Percentiles rank a stretch among this genome's conserved stretches.
phyloP scores from a whole-genome alignment of 352 stramenopile species.

The Phytophthora niederhauseri region DNA sequence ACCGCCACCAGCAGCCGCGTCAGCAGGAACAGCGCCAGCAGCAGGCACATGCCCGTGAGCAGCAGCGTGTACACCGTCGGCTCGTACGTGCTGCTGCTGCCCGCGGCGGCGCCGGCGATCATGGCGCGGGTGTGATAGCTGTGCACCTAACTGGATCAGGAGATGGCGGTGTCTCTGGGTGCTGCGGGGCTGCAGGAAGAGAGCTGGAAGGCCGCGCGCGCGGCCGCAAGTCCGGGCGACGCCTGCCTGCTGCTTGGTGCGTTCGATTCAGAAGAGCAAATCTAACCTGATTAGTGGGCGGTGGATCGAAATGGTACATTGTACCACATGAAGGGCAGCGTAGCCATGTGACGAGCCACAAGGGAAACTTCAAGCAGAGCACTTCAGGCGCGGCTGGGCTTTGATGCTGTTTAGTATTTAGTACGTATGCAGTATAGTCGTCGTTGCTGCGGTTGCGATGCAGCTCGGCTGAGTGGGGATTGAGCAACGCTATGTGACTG shows the following conservation, averaged over 20 bases:
- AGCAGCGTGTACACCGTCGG: constrained; percentile 79
- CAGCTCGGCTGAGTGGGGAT: not conserved
- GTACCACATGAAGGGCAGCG: not conserved
- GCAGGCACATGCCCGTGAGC: constrained; percentile 77
- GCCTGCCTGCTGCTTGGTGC: constrained; percentile 12
- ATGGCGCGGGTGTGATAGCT: constrained; percentile 4
- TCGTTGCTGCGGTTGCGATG: not conserved
- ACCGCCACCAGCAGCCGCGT: constrained; percentile 66
- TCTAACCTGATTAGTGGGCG: constrained; percentile 16
- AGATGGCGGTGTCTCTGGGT: too few relatives aligned
- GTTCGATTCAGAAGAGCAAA: constrained; percentile 13
- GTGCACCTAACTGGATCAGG: too few relatives aligned
- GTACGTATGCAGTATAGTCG: not conserved
- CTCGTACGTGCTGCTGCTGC: constrained; percentile 48
- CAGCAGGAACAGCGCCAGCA: constrained; percentile 77
- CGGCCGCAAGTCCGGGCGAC: constrained; percentile 12
- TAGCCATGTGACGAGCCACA: constrained; percentile 30
- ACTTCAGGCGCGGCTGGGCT: too few relatives aligned
- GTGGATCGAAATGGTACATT: constrained; percentile 3
- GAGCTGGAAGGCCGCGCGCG: not conserved
- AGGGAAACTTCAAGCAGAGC: too few relatives aligned
- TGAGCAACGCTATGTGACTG: not conserved
- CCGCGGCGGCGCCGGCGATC: constrained; percentile 21
- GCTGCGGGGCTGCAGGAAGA: too few relatives aligned
- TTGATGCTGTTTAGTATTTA: too few relatives aligned